Percentiles rank a stretch among this genome's conserved stretches.
These are phyloP conservation scores for Chlamydomonas sp. DNA, from an alignment of 139 green algal species.

Conservation along the genomic window DNA sequence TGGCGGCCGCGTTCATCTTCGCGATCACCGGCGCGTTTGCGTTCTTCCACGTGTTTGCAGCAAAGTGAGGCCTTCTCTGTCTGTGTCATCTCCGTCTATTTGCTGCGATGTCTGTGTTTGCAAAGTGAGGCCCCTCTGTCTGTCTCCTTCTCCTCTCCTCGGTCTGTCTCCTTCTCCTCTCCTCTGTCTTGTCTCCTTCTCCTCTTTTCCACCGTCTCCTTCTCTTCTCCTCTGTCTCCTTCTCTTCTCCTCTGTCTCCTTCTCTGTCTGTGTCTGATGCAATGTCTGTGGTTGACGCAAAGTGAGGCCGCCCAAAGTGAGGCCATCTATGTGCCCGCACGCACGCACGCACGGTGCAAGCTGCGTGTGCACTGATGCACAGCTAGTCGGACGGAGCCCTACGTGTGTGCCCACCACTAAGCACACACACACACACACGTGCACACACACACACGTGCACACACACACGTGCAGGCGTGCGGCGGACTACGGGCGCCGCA, in stretches of 20 bases:
- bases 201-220: background rate
- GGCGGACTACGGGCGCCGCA: background rate
- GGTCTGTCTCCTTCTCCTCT: background rate
- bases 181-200: background rate
- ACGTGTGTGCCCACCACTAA: too few relatives aligned
- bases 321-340: too few relatives aligned
- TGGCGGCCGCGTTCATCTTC: conserved; percentile 32
- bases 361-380: too few relatives aligned
- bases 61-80: conserved; percentile 21
- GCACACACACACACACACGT: too few relatives aligned
- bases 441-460: background rate
- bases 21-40: conserved; percentile 37
- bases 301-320: too few relatives aligned
- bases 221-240: conserved; percentile 1
- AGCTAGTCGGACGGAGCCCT: too few relatives aligned
- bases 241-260: background rate
- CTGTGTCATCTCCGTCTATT: background rate
- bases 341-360: too few relatives aligned
- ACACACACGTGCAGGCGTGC: background rate
- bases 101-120: background rate
- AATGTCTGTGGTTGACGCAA: too few relatives aligned
- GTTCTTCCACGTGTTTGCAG: conserved; percentile 43
- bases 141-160: background rate
- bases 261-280: too few relatives aligned
- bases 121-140: too few relatives aligned